A percentile compares a stretch with the other conserved stretches of the same genome.
phyloP scores from a whole-genome alignment of 1,284 basidiomycete species.

The Cryptococcus sp. region DNA sequence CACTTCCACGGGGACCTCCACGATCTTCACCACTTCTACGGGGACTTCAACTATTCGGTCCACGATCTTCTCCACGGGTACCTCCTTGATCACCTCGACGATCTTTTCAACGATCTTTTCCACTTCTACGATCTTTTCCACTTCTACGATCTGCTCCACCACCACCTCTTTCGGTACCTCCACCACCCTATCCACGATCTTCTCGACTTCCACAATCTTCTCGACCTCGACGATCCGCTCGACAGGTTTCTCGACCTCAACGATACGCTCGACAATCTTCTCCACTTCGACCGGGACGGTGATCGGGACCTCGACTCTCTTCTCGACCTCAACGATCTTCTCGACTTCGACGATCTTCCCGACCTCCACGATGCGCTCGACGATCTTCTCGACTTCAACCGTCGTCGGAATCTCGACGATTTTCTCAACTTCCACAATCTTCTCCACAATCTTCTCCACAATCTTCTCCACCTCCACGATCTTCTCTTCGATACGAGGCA shows the following conservation, averaged over 20 bases:
- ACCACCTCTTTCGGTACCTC: conserved; percentile 29
- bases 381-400: conserved; percentile 41
- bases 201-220: conserved; percentile 41
- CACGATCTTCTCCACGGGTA: conserved; percentile 44
- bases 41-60: conserved; percentile 37
- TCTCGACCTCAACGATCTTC: conserved; percentile 26
- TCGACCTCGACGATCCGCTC: conserved; percentile 30
- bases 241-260: conserved; percentile 29
- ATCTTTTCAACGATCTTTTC: conserved; percentile 40
- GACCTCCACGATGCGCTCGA: conserved; percentile 42
- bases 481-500: conserved; percentile 38
- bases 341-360: conserved; percentile 31
- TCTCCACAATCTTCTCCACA: conserved; percentile 29
- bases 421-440: conserved; percentile 39
- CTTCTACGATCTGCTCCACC: conserved; percentile 35
- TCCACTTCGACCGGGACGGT: conserved; percentile 38
- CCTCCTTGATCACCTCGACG: conserved; percentile 39
- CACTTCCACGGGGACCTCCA: conserved; percentile 38
- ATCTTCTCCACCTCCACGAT: conserved; percentile 34
- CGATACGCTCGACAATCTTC: conserved; percentile 32
- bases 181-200: conserved; percentile 26
- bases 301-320: conserved; percentile 24
- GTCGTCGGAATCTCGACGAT: conserved; percentile 36
- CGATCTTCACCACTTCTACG: conserved; percentile 38
- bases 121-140: conserved; percentile 45